A percentile compares a stretch with the other conserved stretches of the same genome.
These are phyloP conservation scores for Stephania yunnanensis DNA, from an alignment of 164 flowering plant species.

Conservation along the genomic window DNA sequence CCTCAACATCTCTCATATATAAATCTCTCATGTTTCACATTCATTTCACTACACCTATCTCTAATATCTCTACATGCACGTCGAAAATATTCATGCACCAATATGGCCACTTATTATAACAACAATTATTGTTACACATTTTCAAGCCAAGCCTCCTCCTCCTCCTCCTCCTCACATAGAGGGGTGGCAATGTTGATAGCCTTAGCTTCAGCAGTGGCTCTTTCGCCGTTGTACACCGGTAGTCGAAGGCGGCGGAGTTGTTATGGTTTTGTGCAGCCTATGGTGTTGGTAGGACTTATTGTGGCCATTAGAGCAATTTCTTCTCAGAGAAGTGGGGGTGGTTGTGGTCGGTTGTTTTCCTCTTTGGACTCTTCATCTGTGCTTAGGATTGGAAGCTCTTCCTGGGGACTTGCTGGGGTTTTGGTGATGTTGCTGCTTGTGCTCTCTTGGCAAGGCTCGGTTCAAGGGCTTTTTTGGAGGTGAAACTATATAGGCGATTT, in stretches of 20 bases:
- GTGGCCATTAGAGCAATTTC: slow-evolving; percentile 51
- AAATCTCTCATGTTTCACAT: slow-evolving; percentile 10
- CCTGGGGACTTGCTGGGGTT: slow-evolving; percentile 62
- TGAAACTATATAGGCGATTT: slow-evolving; percentile 8
- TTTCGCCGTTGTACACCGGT: slow-evolving; percentile 49
- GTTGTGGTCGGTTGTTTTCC: slow-evolving; percentile 8
- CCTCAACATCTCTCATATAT: slow-evolving; percentile 18
- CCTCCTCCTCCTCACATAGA: slow-evolving; percentile 44
- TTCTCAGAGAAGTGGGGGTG: slow-evolving; percentile 15
- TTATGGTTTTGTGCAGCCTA: slow-evolving; percentile 50
- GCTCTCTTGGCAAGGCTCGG: slow-evolving; percentile 58
- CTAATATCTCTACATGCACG: too few relatives aligned
- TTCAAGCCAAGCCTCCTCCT: slow-evolving; percentile 26
- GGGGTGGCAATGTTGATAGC: slow-evolving; percentile 49
- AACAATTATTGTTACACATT: background rate
- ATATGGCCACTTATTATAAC: background rate
- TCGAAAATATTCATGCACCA: background rate
- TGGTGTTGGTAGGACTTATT: slow-evolving; percentile 53
- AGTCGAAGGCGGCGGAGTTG: slow-evolving; percentile 32
- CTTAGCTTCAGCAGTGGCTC: slow-evolving; percentile 41
- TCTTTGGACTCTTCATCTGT: slow-evolving; percentile 39
- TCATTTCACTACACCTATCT: too few relatives aligned
- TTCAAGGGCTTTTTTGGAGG: slow-evolving; percentile 55
- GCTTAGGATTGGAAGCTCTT: slow-evolving; percentile 48
- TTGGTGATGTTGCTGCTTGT: slow-evolving; percentile 48